Evolutionary conservation across 1,284 basidiomycete species (phyloP).

Genomic region (Ustilago shanxiensis): DNA sequence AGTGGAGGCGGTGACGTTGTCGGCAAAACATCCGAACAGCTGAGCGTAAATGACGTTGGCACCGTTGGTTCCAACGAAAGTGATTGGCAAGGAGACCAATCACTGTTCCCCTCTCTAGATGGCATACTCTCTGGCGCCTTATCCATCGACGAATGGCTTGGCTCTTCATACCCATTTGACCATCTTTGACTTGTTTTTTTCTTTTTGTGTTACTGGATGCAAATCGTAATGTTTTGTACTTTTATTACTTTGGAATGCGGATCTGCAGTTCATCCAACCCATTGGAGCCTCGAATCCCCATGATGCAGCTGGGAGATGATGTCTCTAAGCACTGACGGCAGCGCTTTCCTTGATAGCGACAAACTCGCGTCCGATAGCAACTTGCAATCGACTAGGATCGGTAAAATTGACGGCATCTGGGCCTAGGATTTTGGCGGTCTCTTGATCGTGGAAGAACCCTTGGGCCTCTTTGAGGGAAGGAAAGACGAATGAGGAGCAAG

Average conservation of each 20-base stretch:
- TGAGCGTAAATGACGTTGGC: conserved; percentile 28
- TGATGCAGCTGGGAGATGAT: neutral
- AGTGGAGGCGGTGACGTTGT: conserved; percentile 4
- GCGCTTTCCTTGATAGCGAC: conserved; percentile 11
- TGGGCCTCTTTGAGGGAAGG: conserved; percentile 20
- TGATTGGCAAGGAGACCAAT: conserved; percentile 42
- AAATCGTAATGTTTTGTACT: conserved; percentile 2
- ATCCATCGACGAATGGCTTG: conserved; percentile 52
- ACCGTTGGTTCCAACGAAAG: conserved; percentile 33
- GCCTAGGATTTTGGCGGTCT: conserved; percentile 17
- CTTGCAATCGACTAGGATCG: conserved; percentile 20
- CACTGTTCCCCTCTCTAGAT: conserved; percentile 41
- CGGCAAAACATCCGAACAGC: conserved; percentile 12
- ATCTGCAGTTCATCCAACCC: no score
- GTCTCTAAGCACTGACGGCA: neutral
- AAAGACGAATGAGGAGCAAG: conserved; percentile 33
- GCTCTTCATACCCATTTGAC: conserved; percentile 44
- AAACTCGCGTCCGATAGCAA: conserved; percentile 24
- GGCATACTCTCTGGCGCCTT: conserved; percentile 42
- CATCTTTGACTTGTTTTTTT: conserved; percentile 21
- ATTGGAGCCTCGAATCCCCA: neutral
- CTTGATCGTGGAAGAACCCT: conserved; percentile 27
- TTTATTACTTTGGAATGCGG: no score
- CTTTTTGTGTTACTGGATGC: neutral
- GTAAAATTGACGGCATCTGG: conserved; percentile 23